Conservation (phyloP, 352 stramenopile genomes). For the Thraustochytrium striatum region DNA sequence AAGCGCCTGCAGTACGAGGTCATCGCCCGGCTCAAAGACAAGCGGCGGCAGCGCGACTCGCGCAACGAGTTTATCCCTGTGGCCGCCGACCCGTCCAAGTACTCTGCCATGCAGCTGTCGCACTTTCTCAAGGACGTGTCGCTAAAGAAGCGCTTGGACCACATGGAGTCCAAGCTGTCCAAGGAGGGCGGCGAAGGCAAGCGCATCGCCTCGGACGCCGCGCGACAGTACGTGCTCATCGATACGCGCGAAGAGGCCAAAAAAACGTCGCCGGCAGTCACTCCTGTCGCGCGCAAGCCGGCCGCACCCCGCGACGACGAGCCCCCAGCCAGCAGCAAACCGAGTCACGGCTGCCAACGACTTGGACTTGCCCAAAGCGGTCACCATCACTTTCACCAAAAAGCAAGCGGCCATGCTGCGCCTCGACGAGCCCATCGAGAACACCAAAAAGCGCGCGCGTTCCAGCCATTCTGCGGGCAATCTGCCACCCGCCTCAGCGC, state of each 20-base stretch:
- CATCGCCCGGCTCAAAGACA: conserved; percentile 59
- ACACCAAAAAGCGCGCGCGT: too few relatives aligned
- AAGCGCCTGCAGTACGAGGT: conserved; percentile 47
- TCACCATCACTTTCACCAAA: too few relatives aligned
- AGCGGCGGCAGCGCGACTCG: conserved; percentile 75
- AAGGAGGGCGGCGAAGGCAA: conserved; percentile 62
- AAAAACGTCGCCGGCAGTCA: neutral
- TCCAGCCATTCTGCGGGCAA: too few relatives aligned
- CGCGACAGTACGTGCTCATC: conserved; percentile 60
- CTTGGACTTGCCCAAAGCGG: too few relatives aligned
- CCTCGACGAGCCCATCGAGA: too few relatives aligned
- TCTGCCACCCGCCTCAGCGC: too few relatives aligned
- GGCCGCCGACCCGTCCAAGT: conserved; percentile 83
- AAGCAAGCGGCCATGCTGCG: too few relatives aligned
- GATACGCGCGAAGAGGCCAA: conserved; percentile 11
- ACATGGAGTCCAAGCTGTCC: conserved; percentile 58
- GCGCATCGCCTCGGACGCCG: conserved; percentile 70
- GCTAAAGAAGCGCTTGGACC: conserved; percentile 74
- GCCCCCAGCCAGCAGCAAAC: too few relatives aligned
- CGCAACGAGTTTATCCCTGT: conserved; percentile 90
- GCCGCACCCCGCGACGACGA: too few relatives aligned
- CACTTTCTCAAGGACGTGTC: conserved; percentile 86
- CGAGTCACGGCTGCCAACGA: too few relatives aligned
- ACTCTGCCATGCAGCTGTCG: conserved; percentile 87
- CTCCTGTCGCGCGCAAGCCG: too few relatives aligned